These are phyloP conservation scores for Ophiocordyceps polyrhachis-furcata DNA, from an alignment of 2,329 filamentous ascomycete species.

Conservation along the genomic window DNA sequence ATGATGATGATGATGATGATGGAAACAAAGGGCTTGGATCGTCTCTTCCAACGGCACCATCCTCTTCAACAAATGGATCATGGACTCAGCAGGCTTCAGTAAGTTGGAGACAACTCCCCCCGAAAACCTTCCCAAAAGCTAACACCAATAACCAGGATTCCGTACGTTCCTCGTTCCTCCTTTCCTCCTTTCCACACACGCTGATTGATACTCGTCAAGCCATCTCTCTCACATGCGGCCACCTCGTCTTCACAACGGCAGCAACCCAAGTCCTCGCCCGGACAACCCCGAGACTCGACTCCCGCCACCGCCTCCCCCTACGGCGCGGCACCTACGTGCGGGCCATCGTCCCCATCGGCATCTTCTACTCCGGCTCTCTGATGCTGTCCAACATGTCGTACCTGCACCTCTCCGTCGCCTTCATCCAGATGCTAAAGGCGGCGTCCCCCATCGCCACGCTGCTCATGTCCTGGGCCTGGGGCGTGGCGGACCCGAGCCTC, in stretches of 20 bases:
- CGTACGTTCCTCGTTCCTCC: constrained; percentile 5
- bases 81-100: constrained; percentile 60
- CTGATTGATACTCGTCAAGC: too few species aligned
- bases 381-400: constrained; percentile 50
- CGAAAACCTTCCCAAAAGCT: neutral
- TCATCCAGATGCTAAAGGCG: constrained; percentile 56
- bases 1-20: too few species aligned
- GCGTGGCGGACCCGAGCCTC: constrained; percentile 27
- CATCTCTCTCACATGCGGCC: constrained; percentile 47
- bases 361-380: constrained; percentile 47
- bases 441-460: constrained; percentile 49
- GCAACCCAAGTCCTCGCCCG: constrained; percentile 48
- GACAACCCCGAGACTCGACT: constrained; percentile 43
- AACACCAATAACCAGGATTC: constrained; percentile 4
- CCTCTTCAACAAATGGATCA: constrained; percentile 82
- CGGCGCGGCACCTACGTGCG: constrained; percentile 39
- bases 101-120: too few species aligned
- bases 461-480: constrained; percentile 42
- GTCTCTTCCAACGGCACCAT: constrained; percentile 71
- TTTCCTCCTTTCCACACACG: too few species aligned
- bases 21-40: constrained; percentile 71
- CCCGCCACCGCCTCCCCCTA: constrained; percentile 41
- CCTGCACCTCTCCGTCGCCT: constrained; percentile 46
- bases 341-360: constrained; percentile 45
- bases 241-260: constrained; percentile 45